Evolutionary conservation across 257 asterid genomes (phyloP).

Genomic region (Lycium barbarum): DNA sequence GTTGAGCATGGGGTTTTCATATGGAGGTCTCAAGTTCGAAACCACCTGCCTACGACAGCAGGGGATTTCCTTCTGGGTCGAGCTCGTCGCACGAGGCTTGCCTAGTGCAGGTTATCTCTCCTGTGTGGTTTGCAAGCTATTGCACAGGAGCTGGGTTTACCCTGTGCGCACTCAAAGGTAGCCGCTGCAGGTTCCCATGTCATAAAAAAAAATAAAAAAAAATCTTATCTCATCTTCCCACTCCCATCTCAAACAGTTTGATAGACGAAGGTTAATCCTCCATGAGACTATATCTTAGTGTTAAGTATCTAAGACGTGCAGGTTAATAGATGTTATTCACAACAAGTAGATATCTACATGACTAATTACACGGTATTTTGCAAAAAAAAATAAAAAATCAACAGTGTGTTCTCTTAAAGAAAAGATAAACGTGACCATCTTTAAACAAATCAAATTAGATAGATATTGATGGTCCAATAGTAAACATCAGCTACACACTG

Average conservation of each 20-base stretch:
- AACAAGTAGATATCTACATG: not conserved
- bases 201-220: too few relatives aligned
- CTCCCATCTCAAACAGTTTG: not conserved
- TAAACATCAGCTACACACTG: slow-evolving; percentile 6
- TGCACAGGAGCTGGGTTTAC: too few relatives aligned
- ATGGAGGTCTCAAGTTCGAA: too few relatives aligned
- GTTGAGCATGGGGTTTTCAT: too few relatives aligned
- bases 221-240: not conserved
- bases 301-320: not conserved
- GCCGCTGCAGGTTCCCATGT: too few relatives aligned
- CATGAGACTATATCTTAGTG: not conserved
- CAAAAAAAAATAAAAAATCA: not conserved
- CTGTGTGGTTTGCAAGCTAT: too few relatives aligned
- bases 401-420: not conserved
- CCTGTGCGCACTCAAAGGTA: too few relatives aligned
- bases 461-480: not conserved
- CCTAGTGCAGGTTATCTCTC: too few relatives aligned
- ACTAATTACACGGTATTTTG: not conserved
- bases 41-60: too few relatives aligned
- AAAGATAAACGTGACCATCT: not conserved
- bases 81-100: too few relatives aligned
- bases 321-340: slow-evolving; percentile 17
- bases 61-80: too few relatives aligned
- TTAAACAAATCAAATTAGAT: slow-evolving; percentile 14
- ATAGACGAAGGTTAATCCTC: slow-evolving; percentile 5